Evolutionary conservation across 2,329 filamentous ascomycete species (phyloP), one percentile per base, ranked within the genome.

Genomic region (Aphanocladium album): DNA sequence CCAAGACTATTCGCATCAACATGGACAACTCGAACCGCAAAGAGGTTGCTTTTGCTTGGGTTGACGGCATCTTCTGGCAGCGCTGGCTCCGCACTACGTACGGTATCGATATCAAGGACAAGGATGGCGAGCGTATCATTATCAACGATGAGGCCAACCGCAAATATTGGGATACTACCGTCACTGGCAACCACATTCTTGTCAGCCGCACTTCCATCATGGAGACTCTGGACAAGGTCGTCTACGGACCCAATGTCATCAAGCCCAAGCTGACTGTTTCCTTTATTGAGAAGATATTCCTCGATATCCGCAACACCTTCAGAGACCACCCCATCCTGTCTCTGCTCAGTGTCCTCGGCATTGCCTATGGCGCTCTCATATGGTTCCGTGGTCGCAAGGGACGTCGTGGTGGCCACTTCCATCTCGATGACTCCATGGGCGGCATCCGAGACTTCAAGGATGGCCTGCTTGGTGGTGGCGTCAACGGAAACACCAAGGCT

Each of bases 21-120:
- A 96, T 97, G 85, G 89, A 93, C 67, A 89, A 89, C 71, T 85
- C 91, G 57, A 87, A 92, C 70, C 88, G 89, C 67, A 96, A 93
- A 73, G 90, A 96, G 71, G 92, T 98, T 46, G 85, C 86, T 9
- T 99, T 99, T 74, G 95, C 95, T 14, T 99, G 95, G 95, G 91
- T 98, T 14, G 95, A 99, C 72, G 92, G 93, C 55, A 85, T 91
- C 8, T 98, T 98, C 74, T 99, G 95, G 95, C 93, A 98, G 75
- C 85, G 93, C 64, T 99, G 95, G 95, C 86, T 99, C 65, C 84
- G 89, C 66, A 93, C 89, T n/a, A 97, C 93, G 0, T 99, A 96
- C 70, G 93, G 93, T 59, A 89, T 98, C 66, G 90, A 96, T 67
- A 87, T 95, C 63, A 87, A 84, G 70, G 87, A 96, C 64, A 87